Percentiles rank a stretch among this genome's conserved stretches.
Evolutionary conservation across 345 rosid genomes (phyloP).

Genomic region (Salix suchowensis): DNA sequence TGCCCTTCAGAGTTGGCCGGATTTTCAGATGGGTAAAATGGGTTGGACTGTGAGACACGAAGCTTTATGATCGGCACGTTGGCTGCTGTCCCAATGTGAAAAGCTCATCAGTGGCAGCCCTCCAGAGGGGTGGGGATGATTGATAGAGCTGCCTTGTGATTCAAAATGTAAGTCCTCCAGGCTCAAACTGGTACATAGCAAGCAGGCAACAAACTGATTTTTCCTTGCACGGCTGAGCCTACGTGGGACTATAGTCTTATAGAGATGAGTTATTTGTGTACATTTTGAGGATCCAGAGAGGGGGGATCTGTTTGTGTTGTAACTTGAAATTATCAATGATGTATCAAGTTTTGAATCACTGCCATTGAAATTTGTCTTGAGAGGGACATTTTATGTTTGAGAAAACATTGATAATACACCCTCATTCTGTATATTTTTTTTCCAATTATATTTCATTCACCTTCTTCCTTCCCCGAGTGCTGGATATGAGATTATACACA

Average conservation of each 20-base stretch:
- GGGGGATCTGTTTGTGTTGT: constrained; percentile 32
- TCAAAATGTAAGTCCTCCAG: constrained; percentile 1
- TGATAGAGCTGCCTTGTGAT: constrained; percentile 2
- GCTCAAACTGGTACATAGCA: constrained; percentile 36
- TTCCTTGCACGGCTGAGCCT: constrained; percentile 14
- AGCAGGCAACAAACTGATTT: constrained; percentile 7
- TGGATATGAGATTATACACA: background rate
- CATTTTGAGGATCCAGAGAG: constrained; percentile 24
- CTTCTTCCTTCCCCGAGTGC: constrained; percentile 6
- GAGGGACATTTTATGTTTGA: background rate
- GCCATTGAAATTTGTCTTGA: constrained; percentile 15
- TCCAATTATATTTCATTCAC: constrained; percentile 5
- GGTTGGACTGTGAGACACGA: constrained; percentile 68
- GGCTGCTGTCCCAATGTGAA: background rate
- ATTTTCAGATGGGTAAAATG: constrained; percentile 94
- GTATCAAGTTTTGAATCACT: constrained; percentile 25
- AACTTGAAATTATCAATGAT: constrained; percentile 17
- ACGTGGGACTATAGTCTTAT: constrained; percentile 18
- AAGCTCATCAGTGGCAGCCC: constrained; percentile 6
- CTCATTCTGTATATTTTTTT: constrained; percentile 24
- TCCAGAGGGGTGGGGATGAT: constrained; percentile 2
- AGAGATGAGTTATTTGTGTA: constrained; percentile 38
- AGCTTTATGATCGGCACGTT: background rate
- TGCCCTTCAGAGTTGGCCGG: constrained; percentile 81
- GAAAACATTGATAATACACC: constrained; percentile 8